These are phyloP conservation scores for Trichosanthes truncata DNA, from an alignment of 306 rosid species.

Conservation along the genomic window DNA sequence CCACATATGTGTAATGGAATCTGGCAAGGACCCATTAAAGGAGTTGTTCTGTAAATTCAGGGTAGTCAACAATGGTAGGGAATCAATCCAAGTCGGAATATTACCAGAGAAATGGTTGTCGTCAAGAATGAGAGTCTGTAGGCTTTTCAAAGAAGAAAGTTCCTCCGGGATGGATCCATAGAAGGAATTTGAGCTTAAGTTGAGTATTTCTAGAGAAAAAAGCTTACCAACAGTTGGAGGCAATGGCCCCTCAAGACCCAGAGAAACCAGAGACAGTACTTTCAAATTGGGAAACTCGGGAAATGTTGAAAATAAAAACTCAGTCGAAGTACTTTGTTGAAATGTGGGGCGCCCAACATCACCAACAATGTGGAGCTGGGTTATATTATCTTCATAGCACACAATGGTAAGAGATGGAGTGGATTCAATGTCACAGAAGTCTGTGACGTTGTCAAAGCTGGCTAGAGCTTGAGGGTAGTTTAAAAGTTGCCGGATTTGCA, in stretches of 20 bases:
- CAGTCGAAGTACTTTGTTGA: constrained; percentile 34
- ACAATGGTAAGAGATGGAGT: constrained; percentile 44
- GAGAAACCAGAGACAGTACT: constrained; percentile 67
- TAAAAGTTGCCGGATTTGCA: constrained; percentile 48
- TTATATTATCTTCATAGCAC: constrained; percentile 60
- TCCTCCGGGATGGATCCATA: constrained; percentile 47
- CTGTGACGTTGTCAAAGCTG: constrained; percentile 22
- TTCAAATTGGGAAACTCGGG: constrained; percentile 40
- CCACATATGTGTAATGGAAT: constrained; percentile 35
- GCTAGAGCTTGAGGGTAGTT: constrained; percentile 46
- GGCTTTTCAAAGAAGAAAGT: constrained; percentile 42
- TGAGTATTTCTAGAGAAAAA: constrained; percentile 68
- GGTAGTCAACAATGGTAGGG: constrained; percentile 56
- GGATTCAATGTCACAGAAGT: constrained; percentile 65
- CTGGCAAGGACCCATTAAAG: constrained; percentile 51
- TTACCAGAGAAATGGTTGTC: constrained; percentile 46
- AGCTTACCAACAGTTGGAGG: constrained; percentile 38
- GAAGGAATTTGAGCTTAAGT: constrained; percentile 60
- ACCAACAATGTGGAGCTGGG: constrained; percentile 76
- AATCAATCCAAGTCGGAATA: constrained; percentile 45
- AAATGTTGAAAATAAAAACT: constrained; percentile 45
- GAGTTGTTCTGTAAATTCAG: constrained; percentile 56
- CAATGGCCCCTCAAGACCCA: constrained; percentile 63
- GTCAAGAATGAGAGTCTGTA: constrained; percentile 72
- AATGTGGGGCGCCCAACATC: constrained; percentile 23